Percentiles rank a stretch among this genome's conserved stretches.
phyloP scores from a whole-genome alignment of 768 basidiomycete species.

The Serendipita sp. region DNA sequence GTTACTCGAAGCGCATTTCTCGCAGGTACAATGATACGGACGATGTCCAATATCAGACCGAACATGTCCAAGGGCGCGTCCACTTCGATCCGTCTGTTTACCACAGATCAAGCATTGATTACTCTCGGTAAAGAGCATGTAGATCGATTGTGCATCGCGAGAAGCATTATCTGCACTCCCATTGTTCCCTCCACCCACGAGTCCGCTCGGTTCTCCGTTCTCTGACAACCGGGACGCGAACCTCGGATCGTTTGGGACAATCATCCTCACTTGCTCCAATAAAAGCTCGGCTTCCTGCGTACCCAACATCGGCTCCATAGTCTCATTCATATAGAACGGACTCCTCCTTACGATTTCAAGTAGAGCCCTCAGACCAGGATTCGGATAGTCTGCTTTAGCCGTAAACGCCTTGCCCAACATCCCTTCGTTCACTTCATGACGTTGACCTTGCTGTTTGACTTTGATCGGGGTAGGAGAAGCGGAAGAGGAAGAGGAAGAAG shows the following conservation, averaged over 20 bases:
- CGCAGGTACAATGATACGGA: background rate
- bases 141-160: background rate
- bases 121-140: slow-evolving; percentile 4
- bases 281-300: background rate
- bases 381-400: background rate
- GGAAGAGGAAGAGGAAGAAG: background rate
- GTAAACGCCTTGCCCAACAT: background rate
- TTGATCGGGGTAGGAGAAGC: background rate
- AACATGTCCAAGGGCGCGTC: background rate
- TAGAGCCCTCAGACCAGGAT: background rate
- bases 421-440: background rate
- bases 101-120: slow-evolving; percentile 1
- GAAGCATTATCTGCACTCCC: background rate
- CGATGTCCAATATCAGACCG: background rate
- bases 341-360: background rate
- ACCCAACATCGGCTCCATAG: background rate
- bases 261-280: background rate
- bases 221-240: background rate
- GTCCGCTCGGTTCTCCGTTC: background rate
- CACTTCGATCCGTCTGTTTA: background rate
- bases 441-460: background rate
- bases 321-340: background rate
- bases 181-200: too few species aligned
- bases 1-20: background rate
- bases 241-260: background rate